Evolutionary conservation across 345 rosid species (phyloP).

Genomic region (Microcos paniculata): DNA sequence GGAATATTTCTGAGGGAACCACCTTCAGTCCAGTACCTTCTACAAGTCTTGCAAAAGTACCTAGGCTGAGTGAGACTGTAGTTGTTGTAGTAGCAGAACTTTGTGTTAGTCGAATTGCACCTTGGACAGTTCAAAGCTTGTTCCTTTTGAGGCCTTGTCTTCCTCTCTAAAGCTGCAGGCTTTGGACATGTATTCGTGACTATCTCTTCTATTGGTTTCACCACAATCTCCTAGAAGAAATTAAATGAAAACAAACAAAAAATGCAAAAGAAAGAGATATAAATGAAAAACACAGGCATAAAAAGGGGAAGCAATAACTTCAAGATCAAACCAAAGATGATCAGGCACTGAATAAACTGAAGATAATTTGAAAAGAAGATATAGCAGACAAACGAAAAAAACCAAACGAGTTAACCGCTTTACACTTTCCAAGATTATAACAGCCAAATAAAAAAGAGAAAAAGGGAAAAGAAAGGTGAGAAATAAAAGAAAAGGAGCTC

Average conservation of each 20-base stretch:
- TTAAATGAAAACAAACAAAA: neutral
- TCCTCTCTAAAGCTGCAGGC: slow-evolving; percentile 51
- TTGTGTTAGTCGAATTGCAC: slow-evolving; percentile 93
- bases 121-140: slow-evolving; percentile 92
- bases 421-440: slow-evolving; percentile 31
- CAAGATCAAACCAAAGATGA: slow-evolving; percentile 25
- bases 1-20: slow-evolving; percentile 96
- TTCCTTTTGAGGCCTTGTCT: slow-evolving; percentile 73
- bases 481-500: neutral
- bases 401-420: slow-evolving; percentile 28
- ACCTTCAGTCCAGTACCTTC: slow-evolving; percentile 99
- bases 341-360: slow-evolving; percentile 7
- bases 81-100: slow-evolving; percentile 98
- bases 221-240: slow-evolving; percentile 65
- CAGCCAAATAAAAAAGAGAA: slow-evolving; percentile 21
- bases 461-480: neutral
- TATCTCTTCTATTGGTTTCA: slow-evolving; percentile 87
- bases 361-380: slow-evolving; percentile 1
- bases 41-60: slow-evolving; percentile 93
- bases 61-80: slow-evolving; percentile 98
- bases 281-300: neutral
- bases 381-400: slow-evolving; percentile 34
- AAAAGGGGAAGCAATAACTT: slow-evolving; percentile 7
- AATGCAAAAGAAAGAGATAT: neutral
- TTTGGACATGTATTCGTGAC: slow-evolving; percentile 61